A percentile compares a stretch with the other conserved stretches of the same genome.
Evolutionary conservation across 257 asterid genomes (phyloP).

Genomic region (Ballota nigra): DNA sequence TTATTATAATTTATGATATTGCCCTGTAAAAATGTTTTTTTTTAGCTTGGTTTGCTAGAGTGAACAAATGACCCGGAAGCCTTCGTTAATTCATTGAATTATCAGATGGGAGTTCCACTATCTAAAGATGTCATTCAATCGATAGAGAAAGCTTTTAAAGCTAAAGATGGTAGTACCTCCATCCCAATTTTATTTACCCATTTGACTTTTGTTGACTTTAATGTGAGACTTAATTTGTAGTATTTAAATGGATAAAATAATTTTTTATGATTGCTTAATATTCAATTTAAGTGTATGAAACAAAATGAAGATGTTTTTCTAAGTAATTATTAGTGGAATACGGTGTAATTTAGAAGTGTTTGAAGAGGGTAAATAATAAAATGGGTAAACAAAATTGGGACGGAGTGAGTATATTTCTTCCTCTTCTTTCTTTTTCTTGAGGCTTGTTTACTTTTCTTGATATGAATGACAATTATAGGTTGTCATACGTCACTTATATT

Average conservation of each 20-base stretch:
- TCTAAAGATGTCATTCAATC: slow-evolving; percentile 85
- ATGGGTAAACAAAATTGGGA: no score
- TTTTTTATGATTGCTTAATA: no score
- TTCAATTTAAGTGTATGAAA: no score
- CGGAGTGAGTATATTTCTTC: slow-evolving; percentile 23
- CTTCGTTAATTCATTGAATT: slow-evolving; percentile 77
- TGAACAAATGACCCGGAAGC: slow-evolving; percentile 94
- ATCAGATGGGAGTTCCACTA: slow-evolving; percentile 93
- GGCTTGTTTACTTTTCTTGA: neutral
- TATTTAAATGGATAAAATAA: no score
- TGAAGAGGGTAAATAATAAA: no score
- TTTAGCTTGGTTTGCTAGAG: slow-evolving; percentile 76
- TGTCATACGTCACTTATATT: neutral
- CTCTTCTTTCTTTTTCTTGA: slow-evolving; percentile 3
- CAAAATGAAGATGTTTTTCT: no score
- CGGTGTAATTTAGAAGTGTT: no score
- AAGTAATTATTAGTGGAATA: no score
- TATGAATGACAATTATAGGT: neutral
- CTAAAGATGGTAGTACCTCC: slow-evolving; percentile 87
- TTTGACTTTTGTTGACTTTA: no score
- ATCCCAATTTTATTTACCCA: no score
- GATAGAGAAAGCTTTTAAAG: slow-evolving; percentile 86
- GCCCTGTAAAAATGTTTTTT: slow-evolving; percentile 14
- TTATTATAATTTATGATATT: slow-evolving; percentile 3
- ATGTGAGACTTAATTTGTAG: no score